Conservation (phyloP, 2,329 filamentous ascomycete genomes). For the Paraphoma sp. region DNA sequence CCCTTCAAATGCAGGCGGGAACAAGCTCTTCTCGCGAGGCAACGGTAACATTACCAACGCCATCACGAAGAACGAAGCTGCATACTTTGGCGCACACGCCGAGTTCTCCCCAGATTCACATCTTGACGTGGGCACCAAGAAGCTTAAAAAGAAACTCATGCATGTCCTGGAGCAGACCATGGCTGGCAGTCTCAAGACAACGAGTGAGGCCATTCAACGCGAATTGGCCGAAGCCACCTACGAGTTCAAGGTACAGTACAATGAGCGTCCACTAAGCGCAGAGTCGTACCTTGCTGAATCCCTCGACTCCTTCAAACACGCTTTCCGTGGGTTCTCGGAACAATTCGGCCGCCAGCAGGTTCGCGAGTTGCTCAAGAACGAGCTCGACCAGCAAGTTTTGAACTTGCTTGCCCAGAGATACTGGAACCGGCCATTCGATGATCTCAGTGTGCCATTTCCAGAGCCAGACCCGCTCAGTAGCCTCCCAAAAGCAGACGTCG, state of each 20-base stretch:
- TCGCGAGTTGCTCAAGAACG: constrained; percentile 84
- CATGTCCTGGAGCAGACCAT: constrained; percentile 95
- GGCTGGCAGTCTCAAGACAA: constrained; percentile 88
- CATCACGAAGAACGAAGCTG: constrained; percentile 86
- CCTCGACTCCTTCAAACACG: constrained; percentile 95
- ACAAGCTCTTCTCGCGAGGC: constrained; percentile 81
- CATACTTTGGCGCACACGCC: constrained; percentile 85
- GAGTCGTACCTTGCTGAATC: constrained; percentile 97
- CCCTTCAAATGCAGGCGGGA: constrained; percentile 65
- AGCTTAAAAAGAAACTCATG: constrained; percentile 94
- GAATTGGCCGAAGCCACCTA: constrained; percentile 97
- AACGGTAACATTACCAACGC: constrained; percentile 78
- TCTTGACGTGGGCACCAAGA: constrained; percentile 81
- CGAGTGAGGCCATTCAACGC: constrained; percentile 89
- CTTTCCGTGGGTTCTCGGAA: constrained; percentile 92
- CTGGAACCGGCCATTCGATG: constrained; percentile 95
- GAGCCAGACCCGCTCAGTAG: constrained; percentile 77
- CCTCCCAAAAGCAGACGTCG: constrained; percentile 81
- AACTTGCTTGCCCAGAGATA: constrained; percentile 92
- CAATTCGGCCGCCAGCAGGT: constrained; percentile 90
- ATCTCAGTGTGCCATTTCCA: constrained; percentile 69
- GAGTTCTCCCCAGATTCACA: constrained; percentile 79
- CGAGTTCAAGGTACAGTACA: constrained; percentile 99
- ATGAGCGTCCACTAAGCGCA: constrained; percentile 90
- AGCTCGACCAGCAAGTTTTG: constrained; percentile 92